A percentile compares a stretch with the other conserved stretches of the same genome.
Conservation (phyloP, 2,329 filamentous ascomycete species). For the Dothideomycetes sp. region DNA sequence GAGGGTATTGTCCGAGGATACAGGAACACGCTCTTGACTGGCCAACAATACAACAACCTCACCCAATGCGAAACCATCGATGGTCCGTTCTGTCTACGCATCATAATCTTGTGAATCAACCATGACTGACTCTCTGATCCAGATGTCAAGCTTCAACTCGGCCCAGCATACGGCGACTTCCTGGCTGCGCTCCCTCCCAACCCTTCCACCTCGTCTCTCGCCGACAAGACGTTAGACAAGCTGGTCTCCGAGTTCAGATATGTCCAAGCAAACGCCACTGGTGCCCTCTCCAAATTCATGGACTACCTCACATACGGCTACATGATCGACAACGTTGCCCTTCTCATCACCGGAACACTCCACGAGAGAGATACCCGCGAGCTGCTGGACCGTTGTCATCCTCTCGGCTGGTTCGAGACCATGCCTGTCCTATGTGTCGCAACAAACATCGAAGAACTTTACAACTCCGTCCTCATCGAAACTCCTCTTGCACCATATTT, state of each 20-base stretch:
- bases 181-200: conserved; percentile 88
- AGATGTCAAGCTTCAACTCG: conserved; percentile 98
- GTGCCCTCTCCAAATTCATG: conserved; percentile 87
- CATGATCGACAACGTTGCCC: conserved; percentile 99
- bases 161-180: conserved; percentile 93
- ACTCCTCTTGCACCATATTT: conserved; percentile 94
- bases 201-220: conserved; percentile 89
- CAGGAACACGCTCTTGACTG: conserved; percentile 82
- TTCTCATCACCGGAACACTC: conserved; percentile 93
- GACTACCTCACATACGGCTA: conserved; percentile 98
- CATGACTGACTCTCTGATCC: conserved; percentile 10
- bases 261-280: conserved; percentile 84
- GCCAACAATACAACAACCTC: conserved; percentile 86
- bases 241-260: conserved; percentile 96
- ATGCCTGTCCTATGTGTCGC: conserved; percentile 97
- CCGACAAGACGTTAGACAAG: conserved; percentile 93
- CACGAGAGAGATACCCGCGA: conserved; percentile 96
- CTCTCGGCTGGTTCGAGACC: conserved; percentile 96
- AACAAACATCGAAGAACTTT: conserved; percentile 96
- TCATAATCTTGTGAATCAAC: not conserved
- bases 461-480: conserved; percentile 95
- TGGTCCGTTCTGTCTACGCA: conserved; percentile 34
- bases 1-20: conserved; percentile 97
- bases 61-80: conserved; percentile 97
- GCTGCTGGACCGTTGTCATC: conserved; percentile 89